Evolutionary conservation across 495 filamentous ascomycete genomes (phyloP).

Genomic region (Xylaria intraflava): DNA sequence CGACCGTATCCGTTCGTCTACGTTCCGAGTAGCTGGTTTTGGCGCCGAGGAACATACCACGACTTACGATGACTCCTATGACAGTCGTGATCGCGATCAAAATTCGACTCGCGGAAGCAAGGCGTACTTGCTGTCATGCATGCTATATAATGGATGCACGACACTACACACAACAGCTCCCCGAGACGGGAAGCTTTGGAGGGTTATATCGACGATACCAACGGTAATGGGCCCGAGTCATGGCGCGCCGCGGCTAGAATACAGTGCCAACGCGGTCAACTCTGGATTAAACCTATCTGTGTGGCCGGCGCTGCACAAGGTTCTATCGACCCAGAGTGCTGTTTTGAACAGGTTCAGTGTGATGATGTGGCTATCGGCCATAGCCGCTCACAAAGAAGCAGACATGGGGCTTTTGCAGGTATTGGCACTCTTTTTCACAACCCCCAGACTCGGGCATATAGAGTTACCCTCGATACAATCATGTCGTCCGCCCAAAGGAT

Average conservation of each 20-base stretch:
- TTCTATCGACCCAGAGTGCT: conserved; percentile 14
- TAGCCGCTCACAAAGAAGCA: conserved; percentile 26
- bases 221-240: neutral
- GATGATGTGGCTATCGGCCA: conserved; percentile 38
- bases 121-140: conserved; percentile 9
- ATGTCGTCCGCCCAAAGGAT: neutral
- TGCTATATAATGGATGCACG: neutral
- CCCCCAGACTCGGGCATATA: conserved; percentile 17
- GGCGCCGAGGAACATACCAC: conserved; percentile 45
- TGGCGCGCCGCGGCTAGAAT: conserved; percentile 1
- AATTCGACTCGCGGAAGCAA: conserved; percentile 4
- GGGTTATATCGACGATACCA: neutral
- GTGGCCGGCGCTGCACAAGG: conserved; percentile 34
- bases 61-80: conserved; percentile 30
- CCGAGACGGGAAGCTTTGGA: neutral
- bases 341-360: conserved; percentile 29
- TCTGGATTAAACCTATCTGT: conserved; percentile 2
- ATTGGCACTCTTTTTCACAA: conserved; percentile 31
- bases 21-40: conserved; percentile 44
- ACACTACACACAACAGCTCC: neutral
- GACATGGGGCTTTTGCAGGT: conserved; percentile 31
- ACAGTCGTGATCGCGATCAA: conserved; percentile 16
- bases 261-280: conserved; percentile 19
- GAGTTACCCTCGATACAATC: neutral
- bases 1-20: conserved; percentile 40